These are phyloP conservation scores for Yamadazyma friedrichii DNA, from an alignment of 1,139 yeast species.

Conservation along the genomic window DNA sequence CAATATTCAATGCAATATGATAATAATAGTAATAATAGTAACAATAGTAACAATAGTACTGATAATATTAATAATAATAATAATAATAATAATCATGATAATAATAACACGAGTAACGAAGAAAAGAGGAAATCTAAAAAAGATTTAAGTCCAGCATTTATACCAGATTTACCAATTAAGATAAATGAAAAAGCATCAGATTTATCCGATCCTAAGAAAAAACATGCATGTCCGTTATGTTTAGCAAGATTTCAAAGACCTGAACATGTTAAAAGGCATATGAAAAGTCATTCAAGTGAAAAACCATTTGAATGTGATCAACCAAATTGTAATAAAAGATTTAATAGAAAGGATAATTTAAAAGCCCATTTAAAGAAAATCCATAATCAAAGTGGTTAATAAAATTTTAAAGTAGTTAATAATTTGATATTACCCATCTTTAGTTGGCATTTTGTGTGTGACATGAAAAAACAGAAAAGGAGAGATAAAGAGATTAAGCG, in stretches of 20 bases:
- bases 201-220: constrained; percentile 55
- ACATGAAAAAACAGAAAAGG: background rate
- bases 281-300: constrained; percentile 84
- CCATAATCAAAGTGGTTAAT: constrained; percentile 25
- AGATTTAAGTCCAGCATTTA: constrained; percentile 15
- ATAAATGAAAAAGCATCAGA: constrained; percentile 25
- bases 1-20: background rate
- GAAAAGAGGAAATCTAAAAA: constrained; percentile 10
- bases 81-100: background rate
- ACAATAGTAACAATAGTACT: background rate
- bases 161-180: constrained; percentile 24
- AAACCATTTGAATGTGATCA: constrained; percentile 79
- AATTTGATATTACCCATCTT: too few species aligned
- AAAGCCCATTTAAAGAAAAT: constrained; percentile 70
- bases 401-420: background rate
- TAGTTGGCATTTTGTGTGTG: background rate
- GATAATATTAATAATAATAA: background rate
- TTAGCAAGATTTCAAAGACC: constrained; percentile 78
- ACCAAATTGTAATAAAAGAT: constrained; percentile 73
- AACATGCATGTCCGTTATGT: constrained; percentile 78
- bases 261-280: constrained; percentile 89
- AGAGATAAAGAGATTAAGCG: background rate
- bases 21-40: background rate
- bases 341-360: constrained; percentile 67
- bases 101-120: background rate